Evolutionary conservation across 2,329 filamentous ascomycete species (phyloP).

Genomic region (Bipolaris oryzae): DNA sequence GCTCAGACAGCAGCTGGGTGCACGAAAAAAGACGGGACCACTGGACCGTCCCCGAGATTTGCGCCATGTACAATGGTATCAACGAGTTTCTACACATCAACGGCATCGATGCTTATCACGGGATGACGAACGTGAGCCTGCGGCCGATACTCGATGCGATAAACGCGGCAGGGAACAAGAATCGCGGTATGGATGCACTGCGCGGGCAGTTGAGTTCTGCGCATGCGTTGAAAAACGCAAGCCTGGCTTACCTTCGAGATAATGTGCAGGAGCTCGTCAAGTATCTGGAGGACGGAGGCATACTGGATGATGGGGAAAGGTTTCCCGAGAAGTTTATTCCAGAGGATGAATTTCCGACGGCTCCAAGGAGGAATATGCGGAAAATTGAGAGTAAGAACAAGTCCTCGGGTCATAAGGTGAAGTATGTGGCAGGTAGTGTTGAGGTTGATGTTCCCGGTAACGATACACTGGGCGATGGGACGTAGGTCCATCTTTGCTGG

Average conservation of each 20-base stretch:
- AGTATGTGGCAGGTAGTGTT: background rate
- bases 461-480: too few species aligned
- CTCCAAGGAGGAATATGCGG: background rate
- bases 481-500: too few species aligned
- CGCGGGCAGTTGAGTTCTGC: conserved; percentile 6
- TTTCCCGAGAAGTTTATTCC: conserved; percentile 5
- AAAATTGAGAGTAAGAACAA: background rate
- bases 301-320: background rate
- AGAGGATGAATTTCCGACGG: background rate
- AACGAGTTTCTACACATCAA: conserved; percentile 3
- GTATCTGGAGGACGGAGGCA: background rate
- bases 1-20: background rate
- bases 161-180: background rate
- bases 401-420: too few species aligned
- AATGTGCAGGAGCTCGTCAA: background rate
- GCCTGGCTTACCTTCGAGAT: conserved; percentile 10
- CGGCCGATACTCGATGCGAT: background rate
- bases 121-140: background rate
- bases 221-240: conserved; percentile 3
- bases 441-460: background rate
- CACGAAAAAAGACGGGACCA: conserved; percentile 3
- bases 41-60: conserved; percentile 2
- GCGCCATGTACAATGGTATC: conserved; percentile 9
- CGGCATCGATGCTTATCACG: conserved; percentile 2
- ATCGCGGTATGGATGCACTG: background rate